phyloP scores from a whole-genome alignment of 306 rosid species.

The Ceratonia siliqua region DNA sequence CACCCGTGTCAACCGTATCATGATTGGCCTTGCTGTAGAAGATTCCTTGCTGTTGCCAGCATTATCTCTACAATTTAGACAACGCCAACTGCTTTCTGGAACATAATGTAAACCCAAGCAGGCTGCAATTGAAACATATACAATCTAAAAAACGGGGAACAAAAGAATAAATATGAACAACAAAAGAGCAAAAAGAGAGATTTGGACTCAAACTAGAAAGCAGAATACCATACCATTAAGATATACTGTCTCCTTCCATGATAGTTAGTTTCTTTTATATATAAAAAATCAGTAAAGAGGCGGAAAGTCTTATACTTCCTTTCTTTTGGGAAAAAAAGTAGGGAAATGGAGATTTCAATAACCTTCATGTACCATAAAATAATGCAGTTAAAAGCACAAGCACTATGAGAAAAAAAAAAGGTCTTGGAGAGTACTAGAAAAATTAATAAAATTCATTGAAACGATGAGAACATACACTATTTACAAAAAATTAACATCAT shows the following conservation, averaged over 20 bases:
- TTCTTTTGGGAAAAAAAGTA: not conserved
- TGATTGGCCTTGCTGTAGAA: conserved; percentile 66
- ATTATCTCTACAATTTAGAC: conserved; percentile 79
- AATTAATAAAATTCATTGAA: conserved; percentile 8
- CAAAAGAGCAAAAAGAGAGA: not conserved
- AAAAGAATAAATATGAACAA: not conserved
- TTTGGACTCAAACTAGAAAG: not conserved
- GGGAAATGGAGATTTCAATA: not conserved
- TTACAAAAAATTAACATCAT: not conserved
- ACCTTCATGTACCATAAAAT: not conserved
- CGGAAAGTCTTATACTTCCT: not conserved
- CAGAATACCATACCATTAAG: conserved; percentile 17
- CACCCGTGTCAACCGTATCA: conserved; percentile 80
- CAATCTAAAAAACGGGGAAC: not conserved
- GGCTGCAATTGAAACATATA: conserved; percentile 54
- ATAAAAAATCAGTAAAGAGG: not conserved
- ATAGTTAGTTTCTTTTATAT: not conserved
- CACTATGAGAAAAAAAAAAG: not conserved
- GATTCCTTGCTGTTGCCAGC: conserved; percentile 61
- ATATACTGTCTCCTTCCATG: not conserved
- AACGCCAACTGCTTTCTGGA: conserved; percentile 82
- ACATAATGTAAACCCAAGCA: conserved; percentile 70
- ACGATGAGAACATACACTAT: conserved; percentile 10
- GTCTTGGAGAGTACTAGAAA: not conserved
- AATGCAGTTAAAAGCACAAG: not conserved